Evolutionary conservation across 495 filamentous ascomycete genomes (phyloP), one percentile per base, ranked within the genome.

Genomic region (Hypoxylon intermedium): DNA sequence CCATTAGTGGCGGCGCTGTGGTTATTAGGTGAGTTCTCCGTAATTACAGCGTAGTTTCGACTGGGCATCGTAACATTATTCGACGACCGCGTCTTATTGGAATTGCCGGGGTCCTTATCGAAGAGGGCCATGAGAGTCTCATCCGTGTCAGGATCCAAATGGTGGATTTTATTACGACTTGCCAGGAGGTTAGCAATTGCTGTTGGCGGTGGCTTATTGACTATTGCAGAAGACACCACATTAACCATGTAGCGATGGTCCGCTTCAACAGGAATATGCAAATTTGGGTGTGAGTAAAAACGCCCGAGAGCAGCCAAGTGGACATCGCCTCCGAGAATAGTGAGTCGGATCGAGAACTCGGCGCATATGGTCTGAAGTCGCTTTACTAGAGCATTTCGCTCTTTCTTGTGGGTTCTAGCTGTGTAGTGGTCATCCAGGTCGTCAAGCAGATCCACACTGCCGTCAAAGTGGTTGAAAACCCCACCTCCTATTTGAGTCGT

Each of bases 381-480:
- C 37, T 86, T 80, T 26, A 96, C 71, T 20, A 98, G 79, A 24
- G 79, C 75, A 58, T 86, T 87, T 38, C 93, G 87, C 77, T 97
- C 93, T 36, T 83, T 82, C 72, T 97, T 98, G 79, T 98, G 93
- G 51, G 91, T 91, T 24, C 86, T 85, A 9, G 93, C 92, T 21
- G 91, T 96, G 76, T 97, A 97, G 70, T 98, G 93, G 70, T 97
- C 93, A 68, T 97, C 93, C 13, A 97, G 79, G 65, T 97, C 93
- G 68, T 98, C 93, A 6, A 97, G 78, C 20, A 97, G 79, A 79
- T 98, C 93, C 9, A 95, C 86, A 60, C 85, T 84, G 20, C 93
- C 93, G 71, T 97, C 93, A 53, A 97, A 98, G 44, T 88, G 83
- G 73, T 98, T 97, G 83, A 98, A 96, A 15, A 97, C 77, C 58